Percentiles rank a stretch among this genome's conserved stretches.
phyloP scores from a whole-genome alignment of 306 rosid species.

The Hylodesmum podocarpum region DNA sequence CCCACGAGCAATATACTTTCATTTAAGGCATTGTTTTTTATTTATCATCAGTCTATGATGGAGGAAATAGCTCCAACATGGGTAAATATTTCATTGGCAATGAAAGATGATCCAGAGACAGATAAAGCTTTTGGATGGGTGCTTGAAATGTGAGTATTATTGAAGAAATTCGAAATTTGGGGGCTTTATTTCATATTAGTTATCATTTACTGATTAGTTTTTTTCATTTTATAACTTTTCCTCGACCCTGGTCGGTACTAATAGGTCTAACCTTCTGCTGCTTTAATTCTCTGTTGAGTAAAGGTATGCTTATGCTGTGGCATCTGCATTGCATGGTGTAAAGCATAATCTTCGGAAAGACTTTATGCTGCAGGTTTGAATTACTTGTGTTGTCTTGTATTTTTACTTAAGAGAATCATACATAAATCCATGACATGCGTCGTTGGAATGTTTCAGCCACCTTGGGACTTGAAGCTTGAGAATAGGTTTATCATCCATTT shows the following conservation, averaged over 20 bases:
- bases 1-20: neutral
- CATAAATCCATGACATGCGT: conserved; percentile 21
- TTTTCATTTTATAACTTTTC: conserved; percentile 32
- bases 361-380: conserved; percentile 85
- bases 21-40: conserved; percentile 29
- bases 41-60: conserved; percentile 59
- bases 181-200: neutral
- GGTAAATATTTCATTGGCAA: conserved; percentile 86
- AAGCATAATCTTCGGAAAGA: conserved; percentile 73
- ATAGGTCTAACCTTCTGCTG: conserved; percentile 31
- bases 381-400: conserved; percentile 4
- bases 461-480: conserved; percentile 70
- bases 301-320: conserved; percentile 96
- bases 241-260: conserved; percentile 19
- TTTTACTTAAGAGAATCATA: conserved; percentile 9
- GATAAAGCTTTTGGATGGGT: conserved; percentile 98
- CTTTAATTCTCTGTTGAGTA: conserved; percentile 33
- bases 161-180: neutral
- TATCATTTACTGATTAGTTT: conserved; percentile 26
- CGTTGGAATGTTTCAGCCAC: conserved; percentile 67
- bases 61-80: conserved; percentile 99
- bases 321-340: conserved; percentile 91
- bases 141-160: conserved; percentile 84
- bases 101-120: conserved; percentile 82
- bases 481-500: conserved; percentile 69